These are phyloP conservation scores for Claviceps sp. DNA, from an alignment of 2,329 filamentous ascomycete species.

Conservation along the genomic window DNA sequence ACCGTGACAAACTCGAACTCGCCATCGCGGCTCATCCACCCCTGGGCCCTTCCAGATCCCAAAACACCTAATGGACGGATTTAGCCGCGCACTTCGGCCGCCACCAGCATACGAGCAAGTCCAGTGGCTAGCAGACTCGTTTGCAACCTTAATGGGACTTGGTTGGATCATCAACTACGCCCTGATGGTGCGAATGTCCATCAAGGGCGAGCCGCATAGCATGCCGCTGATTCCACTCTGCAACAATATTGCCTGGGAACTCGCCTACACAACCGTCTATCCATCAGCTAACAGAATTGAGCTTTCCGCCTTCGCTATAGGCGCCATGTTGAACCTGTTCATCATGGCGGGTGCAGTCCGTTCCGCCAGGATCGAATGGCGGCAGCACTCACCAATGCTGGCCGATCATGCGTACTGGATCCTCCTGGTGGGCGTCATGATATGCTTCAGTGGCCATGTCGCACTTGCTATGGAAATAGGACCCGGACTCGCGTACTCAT, in stretches of 20 bases:
- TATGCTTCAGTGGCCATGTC: constrained; percentile 8
- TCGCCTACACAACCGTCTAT: constrained; percentile 7
- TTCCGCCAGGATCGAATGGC: constrained; percentile 6
- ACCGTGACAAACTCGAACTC: too few relatives aligned
- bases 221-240: constrained; percentile 9
- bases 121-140: constrained; percentile 7
- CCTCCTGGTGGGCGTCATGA: constrained; percentile 2
- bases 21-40: too few relatives aligned
- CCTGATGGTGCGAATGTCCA: constrained; percentile 7
- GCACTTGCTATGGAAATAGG: constrained; percentile 8
- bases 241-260: constrained; percentile 9
- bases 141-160: constrained; percentile 6
- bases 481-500: constrained; percentile 7
- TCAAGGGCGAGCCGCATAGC: constrained; percentile 6
- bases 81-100: constrained; percentile 1
- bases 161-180: constrained; percentile 9
- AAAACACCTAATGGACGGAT: constrained; percentile 7
- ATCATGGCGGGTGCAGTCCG: constrained; percentile 7
- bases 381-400: constrained; percentile 5
- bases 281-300: constrained; percentile 8
- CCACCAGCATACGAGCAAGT: constrained; percentile 6
- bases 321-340: constrained; percentile 6
- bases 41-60: neutral
- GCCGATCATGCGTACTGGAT: constrained; percentile 5
- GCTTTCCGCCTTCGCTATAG: constrained; percentile 5